These are phyloP conservation scores for Flaveria ramosissima DNA, from an alignment of 129 eudicot species.

Conservation along the genomic window DNA sequence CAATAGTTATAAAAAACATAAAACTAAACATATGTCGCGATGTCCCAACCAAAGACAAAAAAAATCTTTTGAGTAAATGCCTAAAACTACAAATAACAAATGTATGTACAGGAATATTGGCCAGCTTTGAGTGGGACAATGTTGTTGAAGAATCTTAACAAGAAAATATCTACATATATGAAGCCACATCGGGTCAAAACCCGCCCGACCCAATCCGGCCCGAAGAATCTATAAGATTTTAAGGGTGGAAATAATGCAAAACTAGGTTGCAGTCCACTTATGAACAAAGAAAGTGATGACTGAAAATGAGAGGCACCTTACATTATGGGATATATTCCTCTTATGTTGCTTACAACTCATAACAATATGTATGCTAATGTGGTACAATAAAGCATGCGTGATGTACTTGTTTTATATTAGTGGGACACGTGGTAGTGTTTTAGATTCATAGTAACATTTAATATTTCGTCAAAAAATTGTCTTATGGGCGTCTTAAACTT, in stretches of 20 bases:
- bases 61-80: conserved; percentile 5
- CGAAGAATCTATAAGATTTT: neutral
- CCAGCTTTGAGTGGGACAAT: conserved; percentile 21
- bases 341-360: conserved; percentile 16
- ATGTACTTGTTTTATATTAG: conserved; percentile 18
- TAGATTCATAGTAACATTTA: no score
- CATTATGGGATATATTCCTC: conserved; percentile 21
- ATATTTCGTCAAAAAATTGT: no score
- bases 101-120: conserved; percentile 2
- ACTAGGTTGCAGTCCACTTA: conserved; percentile 19
- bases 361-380: neutral
- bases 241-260: conserved; percentile 29
- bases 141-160: neutral
- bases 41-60: conserved; percentile 1
- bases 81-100: neutral
- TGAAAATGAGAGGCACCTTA: conserved; percentile 28
- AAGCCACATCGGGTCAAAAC: conserved; percentile 1
- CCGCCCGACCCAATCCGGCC: no score
- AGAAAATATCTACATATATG: conserved; percentile 9
- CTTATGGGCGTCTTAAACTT: no score
- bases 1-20: neutral
- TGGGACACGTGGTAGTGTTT: neutral
- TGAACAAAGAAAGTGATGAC: conserved; percentile 8
- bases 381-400: conserved; percentile 26
- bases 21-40: neutral